Conservation (phyloP, 257 asterid species). For the Fraxinus excelsior region DNA sequence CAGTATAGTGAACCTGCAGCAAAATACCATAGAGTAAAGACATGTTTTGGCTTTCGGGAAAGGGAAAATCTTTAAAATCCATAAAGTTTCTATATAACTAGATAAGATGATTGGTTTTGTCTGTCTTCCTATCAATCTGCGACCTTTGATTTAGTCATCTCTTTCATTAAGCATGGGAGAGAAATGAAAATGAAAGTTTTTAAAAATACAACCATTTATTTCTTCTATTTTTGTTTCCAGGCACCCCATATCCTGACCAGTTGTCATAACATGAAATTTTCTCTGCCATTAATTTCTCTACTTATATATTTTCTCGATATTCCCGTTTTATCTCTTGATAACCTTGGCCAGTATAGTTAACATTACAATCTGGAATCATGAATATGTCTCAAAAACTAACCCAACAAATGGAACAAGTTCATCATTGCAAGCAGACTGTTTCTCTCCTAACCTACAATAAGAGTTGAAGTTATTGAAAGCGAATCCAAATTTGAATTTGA, state of each 20-base stretch:
- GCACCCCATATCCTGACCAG: background rate
- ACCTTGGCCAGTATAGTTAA: background rate
- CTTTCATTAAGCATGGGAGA: background rate
- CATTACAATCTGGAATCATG: background rate
- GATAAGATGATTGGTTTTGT: background rate
- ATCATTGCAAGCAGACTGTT: background rate
- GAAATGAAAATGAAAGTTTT: background rate
- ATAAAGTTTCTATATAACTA: background rate
- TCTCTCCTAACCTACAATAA: background rate
- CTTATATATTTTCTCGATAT: background rate
- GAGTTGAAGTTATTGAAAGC: background rate
- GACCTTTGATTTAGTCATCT: background rate
- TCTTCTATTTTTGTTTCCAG: background rate
- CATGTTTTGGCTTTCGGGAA: background rate
- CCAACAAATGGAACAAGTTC: background rate
- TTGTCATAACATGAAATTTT: background rate
- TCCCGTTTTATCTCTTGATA: background rate
- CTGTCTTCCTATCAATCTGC: background rate
- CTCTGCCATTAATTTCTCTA: background rate
- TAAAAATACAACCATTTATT: background rate
- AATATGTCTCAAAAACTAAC: background rate
- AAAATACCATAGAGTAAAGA: background rate
- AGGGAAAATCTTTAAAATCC: background rate
- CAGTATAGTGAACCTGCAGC: constrained; percentile 80
- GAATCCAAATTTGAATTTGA: background rate